Percentiles rank a stretch among this genome's conserved stretches.
Evolutionary conservation across 2,329 filamentous ascomycete species (phyloP).

Genomic region (Curvularia lunata): DNA sequence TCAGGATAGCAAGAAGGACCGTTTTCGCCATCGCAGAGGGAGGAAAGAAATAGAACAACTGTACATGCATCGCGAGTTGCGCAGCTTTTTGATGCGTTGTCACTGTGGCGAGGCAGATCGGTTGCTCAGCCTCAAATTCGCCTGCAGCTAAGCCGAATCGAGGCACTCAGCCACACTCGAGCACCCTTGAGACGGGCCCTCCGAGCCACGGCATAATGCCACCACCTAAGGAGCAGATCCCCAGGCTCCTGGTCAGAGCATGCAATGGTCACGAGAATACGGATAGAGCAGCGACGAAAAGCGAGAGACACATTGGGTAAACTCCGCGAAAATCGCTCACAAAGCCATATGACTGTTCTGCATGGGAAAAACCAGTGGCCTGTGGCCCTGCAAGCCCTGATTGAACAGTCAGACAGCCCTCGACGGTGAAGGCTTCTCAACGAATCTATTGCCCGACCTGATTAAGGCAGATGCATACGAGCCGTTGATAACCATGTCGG

Average conservation of each 20-base stretch:
- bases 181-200: constrained; percentile 35
- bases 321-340: constrained; percentile 34
- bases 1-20: constrained; percentile 24
- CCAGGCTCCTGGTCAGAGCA: constrained; percentile 21
- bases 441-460: constrained; percentile 24
- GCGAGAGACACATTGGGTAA: constrained; percentile 29
- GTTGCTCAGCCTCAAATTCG: constrained; percentile 42
- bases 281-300: constrained; percentile 33
- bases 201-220: constrained; percentile 28
- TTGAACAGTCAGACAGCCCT: constrained; percentile 34
- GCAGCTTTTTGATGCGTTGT: constrained; percentile 41
- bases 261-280: constrained; percentile 41
- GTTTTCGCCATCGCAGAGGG: constrained; percentile 16
- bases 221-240: constrained; percentile 24
- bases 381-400: constrained; percentile 35
- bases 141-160: constrained; percentile 28
- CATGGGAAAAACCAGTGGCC: constrained; percentile 31
- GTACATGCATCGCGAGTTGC: constrained; percentile 15
- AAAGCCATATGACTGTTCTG: constrained; percentile 40
- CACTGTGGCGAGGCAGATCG: constrained; percentile 41
- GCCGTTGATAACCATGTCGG: constrained; percentile 25
- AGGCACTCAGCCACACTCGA: constrained; percentile 43
- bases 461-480: constrained; percentile 38
- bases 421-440: constrained; percentile 30
- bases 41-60: constrained; percentile 6